A percentile compares a stretch with the other conserved stretches of the same genome.
These are phyloP conservation scores for Macrolepiota fuliginosa DNA, from an alignment of 768 basidiomycete species.

Conservation along the genomic window DNA sequence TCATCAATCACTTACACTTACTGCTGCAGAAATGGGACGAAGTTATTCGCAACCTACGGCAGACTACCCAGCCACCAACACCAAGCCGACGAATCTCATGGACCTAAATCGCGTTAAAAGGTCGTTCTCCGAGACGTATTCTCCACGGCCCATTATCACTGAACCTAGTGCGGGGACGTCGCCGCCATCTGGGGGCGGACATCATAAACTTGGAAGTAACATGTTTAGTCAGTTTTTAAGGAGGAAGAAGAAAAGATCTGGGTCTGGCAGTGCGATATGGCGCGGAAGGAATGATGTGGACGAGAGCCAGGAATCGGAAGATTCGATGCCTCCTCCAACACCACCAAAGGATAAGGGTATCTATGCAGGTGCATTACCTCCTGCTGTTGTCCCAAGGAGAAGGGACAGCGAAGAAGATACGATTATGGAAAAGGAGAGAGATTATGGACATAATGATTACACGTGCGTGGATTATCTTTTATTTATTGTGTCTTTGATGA, in stretches of 20 bases:
- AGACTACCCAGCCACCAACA: background rate
- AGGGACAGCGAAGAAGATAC: background rate
- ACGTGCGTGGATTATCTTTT: background rate
- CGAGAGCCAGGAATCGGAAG: conserved; percentile 19
- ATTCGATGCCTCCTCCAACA: conserved; percentile 34
- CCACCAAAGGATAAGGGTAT: conserved; percentile 43
- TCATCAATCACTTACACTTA: background rate
- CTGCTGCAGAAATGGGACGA: conserved; percentile 9
- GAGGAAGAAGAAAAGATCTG: conserved; percentile 35
- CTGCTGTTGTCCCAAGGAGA: background rate
- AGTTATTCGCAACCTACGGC: conserved; percentile 2
- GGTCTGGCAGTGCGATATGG: conserved; percentile 13
- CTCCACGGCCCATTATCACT: conserved; percentile 16
- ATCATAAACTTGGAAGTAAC: conserved; percentile 23
- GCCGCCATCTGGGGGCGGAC: conserved; percentile 12
- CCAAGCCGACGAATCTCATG: conserved; percentile 6
- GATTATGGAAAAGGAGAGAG: background rate
- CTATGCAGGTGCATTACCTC: conserved; percentile 12
- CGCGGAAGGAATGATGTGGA: background rate
- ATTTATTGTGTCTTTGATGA: background rate
- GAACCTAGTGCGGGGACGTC: conserved; percentile 16
- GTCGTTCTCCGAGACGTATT: conserved; percentile 32
- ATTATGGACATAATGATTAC: background rate
- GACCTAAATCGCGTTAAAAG: conserved; percentile 11
- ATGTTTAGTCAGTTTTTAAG: conserved; percentile 35